Evolutionary conservation across 192 early-diverging fungal species (phyloP), one percentile per base, ranked within the genome.

Genomic region (Irineochytrium annulatum): DNA sequence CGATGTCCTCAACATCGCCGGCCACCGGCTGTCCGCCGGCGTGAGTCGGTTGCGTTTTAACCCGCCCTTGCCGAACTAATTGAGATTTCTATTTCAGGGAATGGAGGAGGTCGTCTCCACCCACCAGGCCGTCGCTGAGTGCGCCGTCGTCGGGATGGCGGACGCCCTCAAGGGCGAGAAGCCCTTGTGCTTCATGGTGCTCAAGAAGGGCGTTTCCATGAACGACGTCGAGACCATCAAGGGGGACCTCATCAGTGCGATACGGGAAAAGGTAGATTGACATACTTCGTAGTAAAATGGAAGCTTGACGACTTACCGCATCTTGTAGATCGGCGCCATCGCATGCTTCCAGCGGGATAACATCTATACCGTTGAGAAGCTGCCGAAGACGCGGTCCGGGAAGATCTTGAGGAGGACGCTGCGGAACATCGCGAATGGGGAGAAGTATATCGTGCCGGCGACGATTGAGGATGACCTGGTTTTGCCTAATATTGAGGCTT

Each of bases 321-420:
- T 43, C 13, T 19, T 58, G 4, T 67, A 86, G 33, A 75, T 94
- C 20, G 92, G 92, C 1, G 88, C 92, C 0, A 87, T 94, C 43
- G 92, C 89, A 2, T 90, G 88, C 34, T 84, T 91, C 55, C 80
- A 89, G 26, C 71, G 75, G n/a, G n/a, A n/a, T n/a, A n/a, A n/a
- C n/a, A 76, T 79, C 0, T 78, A 86, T 34, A 62, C 91, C 34
- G 84, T 94, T 2, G 64, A 80, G 19, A 69, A 83, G 6, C 59
- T 94, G 64, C 92, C 92, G 29, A 94, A 94, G 69, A 94, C 92
- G 0, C 69, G 92, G 14, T 84, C 80, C 20, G 92, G 92, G 17
- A 94, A 94, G 72, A 85, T 94, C 26, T 60, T 94, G 63, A 74
- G 91, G 43, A 75, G 87, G 31, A 87, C 83, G 49, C 80, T 94